Conservation (phyloP, 306 rosid genomes). For the Gynostemma pentaphyllum region DNA sequence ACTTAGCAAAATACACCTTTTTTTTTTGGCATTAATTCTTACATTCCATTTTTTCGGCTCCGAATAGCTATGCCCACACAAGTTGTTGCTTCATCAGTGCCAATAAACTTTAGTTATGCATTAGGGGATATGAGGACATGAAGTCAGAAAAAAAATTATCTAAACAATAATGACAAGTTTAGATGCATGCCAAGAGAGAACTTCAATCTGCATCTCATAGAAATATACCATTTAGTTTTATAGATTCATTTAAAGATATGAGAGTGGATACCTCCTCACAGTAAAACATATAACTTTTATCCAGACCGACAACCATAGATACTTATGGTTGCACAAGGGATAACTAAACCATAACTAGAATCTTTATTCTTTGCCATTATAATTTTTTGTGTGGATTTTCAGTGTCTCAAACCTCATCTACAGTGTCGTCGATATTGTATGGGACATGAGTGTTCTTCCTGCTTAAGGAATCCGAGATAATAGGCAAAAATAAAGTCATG, state of each 20-base stretch:
- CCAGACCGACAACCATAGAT: background rate
- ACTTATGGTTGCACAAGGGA: background rate
- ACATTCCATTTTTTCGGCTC: slow-evolving; percentile 59
- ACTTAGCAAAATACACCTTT: background rate
- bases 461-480: background rate
- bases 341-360: too few species aligned
- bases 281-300: background rate
- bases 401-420: background rate
- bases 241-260: background rate
- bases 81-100: slow-evolving; percentile 97
- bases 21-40: slow-evolving; percentile 17
- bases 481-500: background rate
- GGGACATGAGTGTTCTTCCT: background rate
- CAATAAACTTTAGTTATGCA: slow-evolving; percentile 44
- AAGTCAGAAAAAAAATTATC: background rate
- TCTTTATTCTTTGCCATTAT: background rate
- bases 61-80: slow-evolving; percentile 74
- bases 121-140: background rate
- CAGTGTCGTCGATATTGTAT: background rate
- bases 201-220: background rate
- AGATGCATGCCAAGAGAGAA: too few species aligned
- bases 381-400: background rate
- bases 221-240: background rate
- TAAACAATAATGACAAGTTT: too few species aligned
- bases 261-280: background rate